Base-by-base conservation (phyloP, 2,329 filamentous ascomycete genomes). In the Paramyrothecium roridum region DNA sequence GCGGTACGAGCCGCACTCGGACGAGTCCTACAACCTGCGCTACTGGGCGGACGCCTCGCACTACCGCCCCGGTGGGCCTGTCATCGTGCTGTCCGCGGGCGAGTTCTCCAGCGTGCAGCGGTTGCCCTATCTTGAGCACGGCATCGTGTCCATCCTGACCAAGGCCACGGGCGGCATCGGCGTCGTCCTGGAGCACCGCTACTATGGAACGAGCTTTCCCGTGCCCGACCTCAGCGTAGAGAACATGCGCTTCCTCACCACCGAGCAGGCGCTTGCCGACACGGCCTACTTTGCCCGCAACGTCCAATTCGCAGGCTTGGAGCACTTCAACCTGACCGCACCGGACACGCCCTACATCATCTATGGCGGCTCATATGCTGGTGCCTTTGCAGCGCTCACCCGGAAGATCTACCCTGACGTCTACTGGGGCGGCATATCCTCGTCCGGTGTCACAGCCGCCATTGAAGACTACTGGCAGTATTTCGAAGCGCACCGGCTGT, bases 331-430 rank as follows among this genome's bases (percentile, higher is more conserved):
- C 59, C 72, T 95, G 40, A 90, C 83, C 0, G 82, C 89, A 0
- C 74, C 82, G 1, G 78, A 76, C 3, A 85, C 84, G 0, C 83
- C 91, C 0, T 95, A 87, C 73, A 87, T 96, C 56, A 84, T 85
- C 0, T 96, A 96, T 58, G 91, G 91, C 2, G 91, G 91, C 1
- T 92, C 88, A 0, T 96, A 96, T 65, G 89, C 91, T 0, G 91
- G 91, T 2, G 87, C 86, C 0, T 89, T 93, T 61, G 89, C 86
- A 11, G 90, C 91, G 0, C 88, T 96, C 62, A 71, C 91, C 40
- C 85, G 91, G 33, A 86, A 88, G 56, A 68, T 87, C 17, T 96
- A 96, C 67, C 91, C 91, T 0, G 85, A 93, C 33, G 74, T 88
- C 8, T 95, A 89, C 72, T 93, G 83, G 80, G 91, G 83, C 8